A percentile compares a stretch with the other conserved stretches of the same genome.
Evolutionary conservation across 164 flowering plant genomes (phyloP).

Genomic region (Chimonanthus salicifolius): DNA sequence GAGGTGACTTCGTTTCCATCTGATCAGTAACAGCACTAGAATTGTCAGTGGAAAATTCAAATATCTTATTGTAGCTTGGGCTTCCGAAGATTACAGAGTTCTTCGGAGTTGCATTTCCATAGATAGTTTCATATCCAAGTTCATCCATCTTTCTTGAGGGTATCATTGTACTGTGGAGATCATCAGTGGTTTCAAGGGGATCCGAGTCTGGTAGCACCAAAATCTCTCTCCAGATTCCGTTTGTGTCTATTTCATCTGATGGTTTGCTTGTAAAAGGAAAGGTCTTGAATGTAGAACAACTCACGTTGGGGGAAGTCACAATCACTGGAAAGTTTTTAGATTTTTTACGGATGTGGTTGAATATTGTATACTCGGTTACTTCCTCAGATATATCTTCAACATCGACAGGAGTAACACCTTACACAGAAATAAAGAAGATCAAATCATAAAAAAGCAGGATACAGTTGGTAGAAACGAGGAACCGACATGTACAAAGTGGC

Average conservation of each 20-base stretch:
- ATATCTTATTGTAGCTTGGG: background rate
- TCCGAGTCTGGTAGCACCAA: slow-evolving; percentile 18
- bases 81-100: slow-evolving; percentile 1
- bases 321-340: slow-evolving; percentile 57
- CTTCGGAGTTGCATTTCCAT: slow-evolving; percentile 5
- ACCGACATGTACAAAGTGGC: background rate
- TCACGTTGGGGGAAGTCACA: slow-evolving; percentile 18
- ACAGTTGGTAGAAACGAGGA: background rate
- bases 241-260: slow-evolving; percentile 20
- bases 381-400: slow-evolving; percentile 38
- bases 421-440: background rate
- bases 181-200: background rate
- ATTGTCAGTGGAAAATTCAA: background rate
- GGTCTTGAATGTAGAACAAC: slow-evolving; percentile 30
- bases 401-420: slow-evolving; percentile 29
- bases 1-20: slow-evolving; percentile 17
- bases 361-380: slow-evolving; percentile 48
- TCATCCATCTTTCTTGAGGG: background rate
- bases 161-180: background rate
- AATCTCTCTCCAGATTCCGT: slow-evolving; percentile 14
- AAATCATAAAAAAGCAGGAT: background rate
- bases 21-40: slow-evolving; percentile 2
- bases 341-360: slow-evolving; percentile 78
- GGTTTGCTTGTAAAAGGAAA: slow-evolving; percentile 31
- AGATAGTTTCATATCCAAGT: background rate